Evolutionary conservation across 495 filamentous ascomycete genomes (phyloP), one percentile per base, ranked within the genome.

Genomic region (Hypoxylon rickii): DNA sequence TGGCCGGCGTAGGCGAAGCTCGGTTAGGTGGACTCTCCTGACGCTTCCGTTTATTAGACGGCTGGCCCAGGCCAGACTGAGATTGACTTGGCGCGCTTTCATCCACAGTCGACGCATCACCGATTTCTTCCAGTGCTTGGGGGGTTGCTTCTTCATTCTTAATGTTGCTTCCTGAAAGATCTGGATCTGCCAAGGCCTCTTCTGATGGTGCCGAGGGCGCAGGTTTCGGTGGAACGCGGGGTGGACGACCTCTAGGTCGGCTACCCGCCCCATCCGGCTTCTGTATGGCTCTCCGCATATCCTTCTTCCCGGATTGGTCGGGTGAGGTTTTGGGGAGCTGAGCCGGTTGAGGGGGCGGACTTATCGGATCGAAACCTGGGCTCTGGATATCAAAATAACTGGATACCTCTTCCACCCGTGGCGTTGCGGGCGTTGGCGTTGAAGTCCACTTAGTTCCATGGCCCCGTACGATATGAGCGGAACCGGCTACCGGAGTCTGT

Each of bases 81-180:
- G 60, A 36, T n/a, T 63, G 68, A 17, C 56, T 63, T 3, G 58
- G 44, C 13, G 65, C 53, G 52, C 65, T 70, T 60, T 81, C 73
- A 48, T 78, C 76, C 6, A 32, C 33, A n/a, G 73, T 68, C 36
- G 83, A 70, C 24, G 82, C 71, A 64, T 83, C 70, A 44, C 77
- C 70, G 46, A 73, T 55, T 57, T 79, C 75, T 56, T 76, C 76
- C 33, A 77, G 66, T 70, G 75, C 75, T 47, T 61, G 74, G 66
- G 88, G 85, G 1, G 85, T 87, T 15, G 71, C 77, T 26, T 80
- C 83, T 67, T 94, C 89, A 39, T 81, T 76, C 71, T 92, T 92
- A 53, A 92, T 78, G 33, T 70, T 77, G 44, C 77, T 68, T 3
- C 70, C 72, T 2, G 67, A 54, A 32, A 63, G 62, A 20, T 78